Conservation (phyloP, 331 rosid genomes). For the Telfairia occidentalis region DNA sequence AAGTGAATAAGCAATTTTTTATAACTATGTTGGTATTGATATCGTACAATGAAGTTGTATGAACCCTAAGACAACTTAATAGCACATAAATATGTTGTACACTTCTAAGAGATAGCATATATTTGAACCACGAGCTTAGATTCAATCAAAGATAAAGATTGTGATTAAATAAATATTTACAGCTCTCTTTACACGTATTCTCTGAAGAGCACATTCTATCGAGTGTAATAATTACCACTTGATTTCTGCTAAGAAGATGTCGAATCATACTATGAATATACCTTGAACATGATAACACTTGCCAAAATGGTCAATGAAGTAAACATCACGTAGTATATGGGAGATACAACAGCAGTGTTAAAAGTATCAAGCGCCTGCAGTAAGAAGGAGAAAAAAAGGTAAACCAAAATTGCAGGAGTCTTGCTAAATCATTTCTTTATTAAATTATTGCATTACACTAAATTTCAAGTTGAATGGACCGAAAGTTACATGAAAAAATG, state of each 20-base stretch:
- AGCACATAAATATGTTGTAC: not conserved
- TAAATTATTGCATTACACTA: not conserved
- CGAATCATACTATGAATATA: slow-evolving; percentile 9
- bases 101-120: not conserved
- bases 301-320: slow-evolving; percentile 92
- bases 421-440: not conserved
- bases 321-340: slow-evolving; percentile 94
- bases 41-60: not conserved
- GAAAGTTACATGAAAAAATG: not conserved
- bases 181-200: not conserved
- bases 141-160: not conserved
- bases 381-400: slow-evolving; percentile 4
- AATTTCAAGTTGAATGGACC: not conserved
- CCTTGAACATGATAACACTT: slow-evolving; percentile 98
- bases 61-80: not conserved
- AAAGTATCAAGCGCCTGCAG: slow-evolving; percentile 96
- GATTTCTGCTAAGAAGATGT: not conserved
- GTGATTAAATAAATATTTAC: not conserved
- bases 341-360: slow-evolving; percentile 96
- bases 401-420: not conserved
- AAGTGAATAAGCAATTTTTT: not conserved
- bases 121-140: not conserved
- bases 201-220: not conserved
- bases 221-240: not conserved
- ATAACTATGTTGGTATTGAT: not conserved